Evolutionary conservation across 208 protist genomes (phyloP).

Genomic region (Leptomonas seymouri): DNA sequence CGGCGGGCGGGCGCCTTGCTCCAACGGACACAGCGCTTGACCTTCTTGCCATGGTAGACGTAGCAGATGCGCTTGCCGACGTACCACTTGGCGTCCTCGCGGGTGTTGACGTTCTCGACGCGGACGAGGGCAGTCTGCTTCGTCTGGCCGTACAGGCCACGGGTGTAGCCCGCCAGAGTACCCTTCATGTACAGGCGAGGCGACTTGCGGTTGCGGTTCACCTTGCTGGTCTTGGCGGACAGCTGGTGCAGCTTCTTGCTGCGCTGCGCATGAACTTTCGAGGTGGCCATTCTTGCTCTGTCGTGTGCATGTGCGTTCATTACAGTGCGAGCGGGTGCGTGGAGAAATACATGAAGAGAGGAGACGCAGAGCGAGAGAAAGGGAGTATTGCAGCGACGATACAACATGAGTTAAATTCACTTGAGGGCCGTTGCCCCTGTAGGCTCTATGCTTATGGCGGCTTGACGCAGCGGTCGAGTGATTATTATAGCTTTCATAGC

Average conservation of each 20-base stretch:
- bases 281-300: slow-evolving; percentile 56
- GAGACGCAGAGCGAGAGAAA: neutral
- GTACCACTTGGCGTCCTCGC: slow-evolving; percentile 97
- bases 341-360: neutral
- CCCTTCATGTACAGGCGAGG: slow-evolving; percentile 94
- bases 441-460: no score
- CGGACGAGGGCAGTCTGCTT: slow-evolving; percentile 94
- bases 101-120: slow-evolving; percentile 97
- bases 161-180: slow-evolving; percentile 90
- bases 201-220: slow-evolving; percentile 84
- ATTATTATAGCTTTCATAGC: no score
- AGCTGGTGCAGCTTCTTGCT: slow-evolving; percentile 93
- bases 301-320: neutral
- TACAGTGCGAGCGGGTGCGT: neutral
- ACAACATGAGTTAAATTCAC: no score
- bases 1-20: slow-evolving; percentile 88
- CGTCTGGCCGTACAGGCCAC: slow-evolving; percentile 93
- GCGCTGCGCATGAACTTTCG: slow-evolving; percentile 80
- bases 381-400: no score
- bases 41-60: slow-evolving; percentile 97
- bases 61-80: slow-evolving; percentile 98
- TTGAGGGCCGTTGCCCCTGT: no score
- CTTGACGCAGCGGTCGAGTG: no score
- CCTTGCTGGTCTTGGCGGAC: slow-evolving; percentile 81
- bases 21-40: slow-evolving; percentile 92